A percentile compares a stretch with the other conserved stretches of the same genome.
These are phyloP conservation scores for Rhodocollybia butyracea DNA, from an alignment of 768 basidiomycete genomes.

Conservation along the genomic window DNA sequence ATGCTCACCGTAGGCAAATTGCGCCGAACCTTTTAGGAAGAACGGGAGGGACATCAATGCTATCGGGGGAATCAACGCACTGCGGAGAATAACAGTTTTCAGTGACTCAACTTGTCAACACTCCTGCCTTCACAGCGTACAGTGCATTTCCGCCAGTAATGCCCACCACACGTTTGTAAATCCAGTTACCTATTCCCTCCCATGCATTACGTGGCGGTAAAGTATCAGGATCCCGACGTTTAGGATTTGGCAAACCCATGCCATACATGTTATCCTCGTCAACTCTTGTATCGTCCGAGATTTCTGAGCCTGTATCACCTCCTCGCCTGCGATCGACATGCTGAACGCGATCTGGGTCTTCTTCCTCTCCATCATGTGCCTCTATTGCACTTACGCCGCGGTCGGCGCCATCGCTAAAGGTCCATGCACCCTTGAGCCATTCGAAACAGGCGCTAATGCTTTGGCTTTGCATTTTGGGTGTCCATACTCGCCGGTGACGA, in stretches of 20 bases:
- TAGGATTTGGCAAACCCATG: conserved; percentile 39
- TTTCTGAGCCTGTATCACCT: background rate
- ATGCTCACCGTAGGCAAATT: conserved; percentile 55
- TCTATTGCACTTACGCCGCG: conserved; percentile 22
- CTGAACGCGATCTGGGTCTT: conserved; percentile 56
- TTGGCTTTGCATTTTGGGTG: background rate
- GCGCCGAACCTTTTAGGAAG: conserved; percentile 51
- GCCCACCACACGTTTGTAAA: conserved; percentile 37
- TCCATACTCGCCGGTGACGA: conserved; percentile 2
- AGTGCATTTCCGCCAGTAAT: conserved; percentile 58
- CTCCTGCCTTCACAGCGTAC: conserved; percentile 69
- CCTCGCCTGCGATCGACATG: conserved; percentile 1
- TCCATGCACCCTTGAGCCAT: conserved; percentile 1
- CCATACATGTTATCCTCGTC: conserved; percentile 13
- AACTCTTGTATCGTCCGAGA: background rate
- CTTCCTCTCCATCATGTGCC: conserved; percentile 53
- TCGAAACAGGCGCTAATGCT: background rate
- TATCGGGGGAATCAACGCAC: conserved; percentile 15
- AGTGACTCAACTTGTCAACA: conserved; percentile 48
- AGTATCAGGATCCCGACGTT: conserved; percentile 69
- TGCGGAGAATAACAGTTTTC: background rate
- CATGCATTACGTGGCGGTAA: conserved; percentile 62
- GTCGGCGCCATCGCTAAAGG: background rate
- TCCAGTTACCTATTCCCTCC: conserved; percentile 45
- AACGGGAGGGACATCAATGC: conserved; percentile 59